Evolutionary conservation across 139 green algal genomes (phyloP), one percentile per base, ranked within the genome.

Genomic region (Nannochloris sp.): DNA sequence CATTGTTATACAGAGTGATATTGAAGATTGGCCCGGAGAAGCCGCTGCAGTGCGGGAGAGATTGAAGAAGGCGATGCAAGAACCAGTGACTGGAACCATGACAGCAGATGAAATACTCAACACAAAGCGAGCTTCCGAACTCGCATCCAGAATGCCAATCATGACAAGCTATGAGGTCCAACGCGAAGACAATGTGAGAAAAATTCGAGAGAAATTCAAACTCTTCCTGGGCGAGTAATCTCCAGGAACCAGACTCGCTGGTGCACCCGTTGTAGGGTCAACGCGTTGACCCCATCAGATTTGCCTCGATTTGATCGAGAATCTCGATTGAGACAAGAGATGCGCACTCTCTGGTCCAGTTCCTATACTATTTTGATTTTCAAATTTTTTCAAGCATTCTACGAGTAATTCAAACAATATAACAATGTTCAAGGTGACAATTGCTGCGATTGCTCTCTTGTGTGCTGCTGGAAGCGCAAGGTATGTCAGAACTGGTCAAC

Each of bases 1-100:
- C 44, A 78, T 78, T 37, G 29, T 60, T 8, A 45, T 78, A 59
- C 20, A 56, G 37, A 62, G 20, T 2, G 28, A 49, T 6, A 51
- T 65, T 58, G 64, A 65, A 29, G 28, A 60, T 30, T 72, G 66
- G 66, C 56, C 56, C 3, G 20, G 12, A 10, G 53, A 65, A 16
- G 71, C 65, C 16, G 5, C 6, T 6, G 29, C 26, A 13, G 66
- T 44, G 3, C 6, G 29, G 8, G 26, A 56, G 26, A 43, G 58
- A 49, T 40, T 63, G 14, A 37, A 49, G 60, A 45, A 16, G 36
- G 31, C 50, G 13, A 30, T 37, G 50, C 50, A 59, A n/a, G 23
- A 59, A 31, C 50, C 20, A 59, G 9, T 37, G 20, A 59, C n/a
- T 9, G 50, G 20, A 31, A 16, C 25, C 14, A n/a, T 23, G n/a